These are phyloP conservation scores for Citrus maxima DNA, from an alignment of 345 rosid genomes.

Conservation along the genomic window DNA sequence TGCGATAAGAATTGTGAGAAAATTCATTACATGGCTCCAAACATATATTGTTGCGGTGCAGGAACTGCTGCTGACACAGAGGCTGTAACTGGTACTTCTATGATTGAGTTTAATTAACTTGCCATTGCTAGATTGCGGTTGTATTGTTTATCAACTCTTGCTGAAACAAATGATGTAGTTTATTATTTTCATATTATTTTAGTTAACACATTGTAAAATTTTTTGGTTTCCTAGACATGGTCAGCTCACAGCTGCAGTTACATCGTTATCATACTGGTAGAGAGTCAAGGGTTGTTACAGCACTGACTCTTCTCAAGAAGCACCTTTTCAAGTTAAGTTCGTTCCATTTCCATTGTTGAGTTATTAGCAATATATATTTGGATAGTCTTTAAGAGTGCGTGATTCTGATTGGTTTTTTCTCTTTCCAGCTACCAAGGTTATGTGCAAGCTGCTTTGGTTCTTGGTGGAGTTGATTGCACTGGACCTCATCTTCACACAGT, in stretches of 20 bases:
- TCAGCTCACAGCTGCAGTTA: conserved; percentile 76
- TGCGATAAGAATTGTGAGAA: conserved; percentile 98
- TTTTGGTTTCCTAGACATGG: conserved; percentile 53
- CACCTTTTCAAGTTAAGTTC: conserved; percentile 65
- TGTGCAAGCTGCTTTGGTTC: conserved; percentile 79
- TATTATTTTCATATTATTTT: conserved; percentile 1
- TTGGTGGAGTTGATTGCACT: conserved; percentile 82
- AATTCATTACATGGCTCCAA: conserved; percentile 98
- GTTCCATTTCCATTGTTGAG: conserved; percentile 1
- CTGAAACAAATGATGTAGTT: background rate
- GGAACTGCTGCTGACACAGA: conserved; percentile 99
- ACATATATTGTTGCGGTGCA: conserved; percentile 95
- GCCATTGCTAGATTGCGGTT: background rate
- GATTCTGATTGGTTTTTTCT: conserved; percentile 20
- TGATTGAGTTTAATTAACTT: conserved; percentile 9
- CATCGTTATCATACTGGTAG: conserved; percentile 80
- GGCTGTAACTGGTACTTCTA: conserved; percentile 81
- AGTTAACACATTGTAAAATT: background rate
- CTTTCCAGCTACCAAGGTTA: conserved; percentile 68
- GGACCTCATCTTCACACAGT: conserved; percentile 89
- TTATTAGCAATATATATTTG: background rate
- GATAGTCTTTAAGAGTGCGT: background rate
- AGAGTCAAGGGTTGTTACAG: conserved; percentile 77
- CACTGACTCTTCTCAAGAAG: conserved; percentile 74
- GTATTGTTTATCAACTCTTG: background rate